Evolutionary conservation across 805 yeast genomes (phyloP).

Genomic region (Aciculoconidium aculeatum): DNA sequence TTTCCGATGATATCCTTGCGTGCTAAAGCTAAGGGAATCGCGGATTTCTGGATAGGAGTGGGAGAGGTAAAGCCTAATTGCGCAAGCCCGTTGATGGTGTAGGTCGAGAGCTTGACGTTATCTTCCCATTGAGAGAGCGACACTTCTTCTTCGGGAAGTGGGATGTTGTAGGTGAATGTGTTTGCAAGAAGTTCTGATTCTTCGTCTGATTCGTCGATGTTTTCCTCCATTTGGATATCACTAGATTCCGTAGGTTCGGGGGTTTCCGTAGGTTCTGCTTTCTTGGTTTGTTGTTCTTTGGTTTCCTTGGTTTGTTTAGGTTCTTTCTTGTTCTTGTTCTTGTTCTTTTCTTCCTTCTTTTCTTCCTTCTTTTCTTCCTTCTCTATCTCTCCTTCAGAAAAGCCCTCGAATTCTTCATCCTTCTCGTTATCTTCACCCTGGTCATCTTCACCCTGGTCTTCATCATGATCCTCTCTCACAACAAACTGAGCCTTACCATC

Average conservation of each 20-base stretch:
- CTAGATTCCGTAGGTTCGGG: constrained; percentile 24
- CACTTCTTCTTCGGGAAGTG: constrained; percentile 29
- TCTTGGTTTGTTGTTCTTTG: constrained; percentile 11
- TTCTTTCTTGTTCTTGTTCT: constrained; percentile 15
- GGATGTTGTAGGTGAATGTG: constrained; percentile 24
- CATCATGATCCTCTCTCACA: constrained; percentile 28
- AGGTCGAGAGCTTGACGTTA: constrained; percentile 45
- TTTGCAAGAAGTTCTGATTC: constrained; percentile 19
- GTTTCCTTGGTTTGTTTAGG: constrained; percentile 15
- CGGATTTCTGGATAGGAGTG: constrained; percentile 73
- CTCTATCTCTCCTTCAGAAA: too few relatives aligned
- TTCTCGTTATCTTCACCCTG: constrained; percentile 14
- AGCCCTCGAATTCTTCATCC: constrained; percentile 4
- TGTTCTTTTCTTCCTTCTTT: constrained; percentile 7
- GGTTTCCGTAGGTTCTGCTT: constrained; percentile 16
- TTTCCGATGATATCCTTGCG: constrained; percentile 89
- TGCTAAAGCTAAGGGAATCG: constrained; percentile 68
- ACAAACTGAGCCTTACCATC: constrained; percentile 61
- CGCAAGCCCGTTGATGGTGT: constrained; percentile 57
- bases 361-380: constrained; percentile 2
- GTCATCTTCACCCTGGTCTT: constrained; percentile 23
- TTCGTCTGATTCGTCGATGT: constrained; percentile 8
- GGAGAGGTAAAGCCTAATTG: constrained; percentile 60
- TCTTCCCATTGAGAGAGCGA: constrained; percentile 59
- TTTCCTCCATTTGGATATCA: constrained; percentile 8